Evolutionary conservation across 2,329 filamentous ascomycete species (phyloP).

Genomic region (Aspergillus eucalypticola): DNA sequence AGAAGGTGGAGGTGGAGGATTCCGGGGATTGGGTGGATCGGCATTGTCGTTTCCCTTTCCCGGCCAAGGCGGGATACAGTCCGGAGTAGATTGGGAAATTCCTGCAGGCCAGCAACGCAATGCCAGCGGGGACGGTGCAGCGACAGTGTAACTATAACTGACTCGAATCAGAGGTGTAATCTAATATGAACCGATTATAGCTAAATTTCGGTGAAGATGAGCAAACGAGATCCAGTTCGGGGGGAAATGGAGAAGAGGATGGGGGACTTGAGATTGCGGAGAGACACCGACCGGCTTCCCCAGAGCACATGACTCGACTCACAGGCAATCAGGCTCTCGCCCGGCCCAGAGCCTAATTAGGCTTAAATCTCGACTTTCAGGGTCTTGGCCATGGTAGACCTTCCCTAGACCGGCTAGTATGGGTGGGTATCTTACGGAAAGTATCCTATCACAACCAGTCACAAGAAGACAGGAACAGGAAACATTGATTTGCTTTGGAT

Average conservation of each 20-base stretch:
- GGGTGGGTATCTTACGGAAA: background rate
- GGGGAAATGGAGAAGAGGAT: background rate
- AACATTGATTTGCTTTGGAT: too few species aligned
- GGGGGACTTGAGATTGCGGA: background rate
- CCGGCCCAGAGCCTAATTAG: background rate
- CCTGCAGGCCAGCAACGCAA: background rate
- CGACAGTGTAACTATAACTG: too few species aligned
- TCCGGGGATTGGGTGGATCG: slow-evolving; percentile 1
- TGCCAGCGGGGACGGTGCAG: background rate
- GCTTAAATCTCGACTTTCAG: background rate
- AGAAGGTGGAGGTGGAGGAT: background rate
- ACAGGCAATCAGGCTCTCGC: background rate
- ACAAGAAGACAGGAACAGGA: background rate
- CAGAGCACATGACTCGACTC: slow-evolving; percentile 9
- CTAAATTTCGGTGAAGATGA: too few species aligned
- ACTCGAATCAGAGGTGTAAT: too few species aligned
- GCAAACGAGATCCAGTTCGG: too few species aligned
- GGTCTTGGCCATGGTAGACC: background rate
- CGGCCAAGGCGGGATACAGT: slow-evolving; percentile 9
- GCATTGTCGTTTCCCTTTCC: slow-evolving; percentile 10
- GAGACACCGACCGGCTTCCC: background rate
- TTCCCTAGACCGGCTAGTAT: background rate
- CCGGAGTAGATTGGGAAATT: background rate
- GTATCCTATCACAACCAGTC: background rate
- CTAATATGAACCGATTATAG: too few species aligned